Conservation (phyloP, 495 filamentous ascomycete genomes). For the Chaetomidium leptoderma region DNA sequence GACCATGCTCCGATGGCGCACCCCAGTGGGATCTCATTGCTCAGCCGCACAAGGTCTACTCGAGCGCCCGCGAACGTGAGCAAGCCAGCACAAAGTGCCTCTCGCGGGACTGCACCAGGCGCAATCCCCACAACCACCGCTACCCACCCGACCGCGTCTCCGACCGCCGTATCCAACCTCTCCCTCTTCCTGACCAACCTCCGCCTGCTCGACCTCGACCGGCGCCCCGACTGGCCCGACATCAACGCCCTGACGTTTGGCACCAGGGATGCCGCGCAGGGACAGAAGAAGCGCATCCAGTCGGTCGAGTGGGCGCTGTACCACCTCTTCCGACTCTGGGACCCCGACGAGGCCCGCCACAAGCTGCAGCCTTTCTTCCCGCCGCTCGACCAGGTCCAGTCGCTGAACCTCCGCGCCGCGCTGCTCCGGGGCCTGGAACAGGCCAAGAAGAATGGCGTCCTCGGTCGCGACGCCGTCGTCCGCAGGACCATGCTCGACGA, state of each 20-base stretch:
- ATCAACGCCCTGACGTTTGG: slow-evolving; percentile 63
- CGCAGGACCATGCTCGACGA: slow-evolving; percentile 91
- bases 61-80: slow-evolving; percentile 21
- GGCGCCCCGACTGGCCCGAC: slow-evolving; percentile 68
- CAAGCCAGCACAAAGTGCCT: slow-evolving; percentile 19
- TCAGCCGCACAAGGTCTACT: slow-evolving; percentile 25
- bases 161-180: slow-evolving; percentile 26
- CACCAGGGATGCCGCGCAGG: slow-evolving; percentile 60
- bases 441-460: slow-evolving; percentile 76
- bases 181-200: slow-evolving; percentile 76
- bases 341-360: slow-evolving; percentile 66
- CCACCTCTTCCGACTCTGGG: slow-evolving; percentile 76
- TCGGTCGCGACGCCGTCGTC: slow-evolving; percentile 70
- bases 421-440: slow-evolving; percentile 74
- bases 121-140: not conserved
- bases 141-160: slow-evolving; percentile 11
- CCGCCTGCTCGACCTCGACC: slow-evolving; percentile 72
- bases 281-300: slow-evolving; percentile 72
- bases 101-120: slow-evolving; percentile 14
- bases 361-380: slow-evolving; percentile 89
- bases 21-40: slow-evolving; percentile 21
- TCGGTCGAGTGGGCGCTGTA: slow-evolving; percentile 82
- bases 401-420: slow-evolving; percentile 80
- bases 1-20: slow-evolving; percentile 32
- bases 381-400: slow-evolving; percentile 78